phyloP scores from a whole-genome alignment of 768 basidiomycete species.

The Psilocybe tampanensis region DNA sequence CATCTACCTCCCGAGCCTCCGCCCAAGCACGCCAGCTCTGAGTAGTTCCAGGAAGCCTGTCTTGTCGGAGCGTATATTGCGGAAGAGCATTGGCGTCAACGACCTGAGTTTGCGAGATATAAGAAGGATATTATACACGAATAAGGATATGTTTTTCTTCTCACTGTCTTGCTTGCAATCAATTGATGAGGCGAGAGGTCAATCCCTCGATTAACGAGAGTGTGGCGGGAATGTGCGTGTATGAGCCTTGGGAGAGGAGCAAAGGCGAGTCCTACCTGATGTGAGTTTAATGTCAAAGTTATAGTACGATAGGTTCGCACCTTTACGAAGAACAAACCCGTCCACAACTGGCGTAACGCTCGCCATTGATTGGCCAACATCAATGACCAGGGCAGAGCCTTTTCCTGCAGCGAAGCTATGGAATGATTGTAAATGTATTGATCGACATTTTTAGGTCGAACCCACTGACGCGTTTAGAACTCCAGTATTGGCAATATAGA shows the following conservation, averaged over 20 bases:
- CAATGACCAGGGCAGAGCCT: conserved; percentile 95
- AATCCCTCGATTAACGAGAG: conserved; percentile 57
- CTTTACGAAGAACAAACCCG: conserved; percentile 96
- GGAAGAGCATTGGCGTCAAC: conserved; percentile 73
- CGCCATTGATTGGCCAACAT: conserved; percentile 86
- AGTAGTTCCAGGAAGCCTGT: conserved; percentile 72
- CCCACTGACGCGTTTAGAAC: conserved; percentile 85
- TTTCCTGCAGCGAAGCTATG: conserved; percentile 93
- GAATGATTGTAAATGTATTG: background rate
- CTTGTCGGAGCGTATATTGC: conserved; percentile 71
- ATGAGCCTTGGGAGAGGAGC: conserved; percentile 81
- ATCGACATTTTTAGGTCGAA: background rate
- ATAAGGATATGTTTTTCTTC: conserved; percentile 13
- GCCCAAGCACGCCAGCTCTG: conserved; percentile 83
- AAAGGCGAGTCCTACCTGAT: conserved; percentile 66
- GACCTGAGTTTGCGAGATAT: conserved; percentile 44
- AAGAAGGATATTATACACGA: background rate
- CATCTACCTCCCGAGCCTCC: conserved; percentile 82
- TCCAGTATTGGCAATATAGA: conserved; percentile 94
- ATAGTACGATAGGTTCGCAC: conserved; percentile 35
- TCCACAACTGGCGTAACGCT: conserved; percentile 97
- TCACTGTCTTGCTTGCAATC: conserved; percentile 77
- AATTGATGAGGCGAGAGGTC: conserved; percentile 86
- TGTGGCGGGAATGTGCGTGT: conserved; percentile 74
- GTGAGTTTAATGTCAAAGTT: background rate